Conservation (phyloP, 371 early-diverging fungal species). For the Mortierella sp. region DNA sequence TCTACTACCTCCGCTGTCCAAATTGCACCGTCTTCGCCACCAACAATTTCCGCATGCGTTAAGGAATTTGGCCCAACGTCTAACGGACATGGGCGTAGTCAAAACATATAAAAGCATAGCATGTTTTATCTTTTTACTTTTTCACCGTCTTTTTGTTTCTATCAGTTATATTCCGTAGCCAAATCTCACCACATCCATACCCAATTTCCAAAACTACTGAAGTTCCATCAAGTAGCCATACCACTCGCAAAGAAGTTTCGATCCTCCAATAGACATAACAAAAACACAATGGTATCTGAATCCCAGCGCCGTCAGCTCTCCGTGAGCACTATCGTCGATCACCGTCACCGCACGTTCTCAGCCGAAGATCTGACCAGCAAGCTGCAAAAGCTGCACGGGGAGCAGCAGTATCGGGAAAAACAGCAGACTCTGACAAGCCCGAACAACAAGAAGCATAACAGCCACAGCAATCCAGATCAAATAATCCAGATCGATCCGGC, state of each 20-base stretch:
- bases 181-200: too few species aligned
- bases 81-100: neutral
- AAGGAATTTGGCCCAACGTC: neutral
- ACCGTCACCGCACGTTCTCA: constrained; percentile 6
- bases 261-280: neutral
- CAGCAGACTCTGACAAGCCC: too few species aligned
- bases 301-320: too few species aligned
- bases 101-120: constrained; percentile 1
- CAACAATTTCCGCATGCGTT: too few species aligned
- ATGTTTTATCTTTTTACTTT: too few species aligned
- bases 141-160: too few species aligned
- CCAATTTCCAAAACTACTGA: too few species aligned
- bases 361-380: constrained; percentile 16
- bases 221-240: too few species aligned
- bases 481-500: constrained; percentile 13
- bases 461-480: neutral
- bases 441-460: too few species aligned
- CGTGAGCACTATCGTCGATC: neutral
- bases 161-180: too few species aligned
- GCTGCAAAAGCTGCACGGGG: constrained; percentile 7
- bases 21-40: too few species aligned
- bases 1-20: too few species aligned
- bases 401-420: neutral
- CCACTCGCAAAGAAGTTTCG: neutral
- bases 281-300: neutral